phyloP scores from a whole-genome alignment of 768 basidiomycete genomes.

The Dictyophora rubrovolvata region DNA sequence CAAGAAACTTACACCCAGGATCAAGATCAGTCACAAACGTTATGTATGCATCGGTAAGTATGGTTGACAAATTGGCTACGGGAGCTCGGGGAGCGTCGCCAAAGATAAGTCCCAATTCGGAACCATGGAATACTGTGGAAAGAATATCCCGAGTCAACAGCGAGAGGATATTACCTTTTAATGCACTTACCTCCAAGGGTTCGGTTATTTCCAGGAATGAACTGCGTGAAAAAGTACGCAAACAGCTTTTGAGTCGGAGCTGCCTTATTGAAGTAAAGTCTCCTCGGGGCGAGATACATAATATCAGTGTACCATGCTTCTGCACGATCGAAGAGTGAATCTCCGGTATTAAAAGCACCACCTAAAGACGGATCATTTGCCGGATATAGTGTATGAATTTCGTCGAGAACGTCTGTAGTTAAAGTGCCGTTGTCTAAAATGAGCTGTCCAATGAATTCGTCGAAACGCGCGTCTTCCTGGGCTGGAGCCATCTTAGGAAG shows the following conservation, averaged over 20 bases:
- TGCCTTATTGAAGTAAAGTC: slow-evolving; percentile 41
- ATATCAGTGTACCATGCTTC: slow-evolving; percentile 49
- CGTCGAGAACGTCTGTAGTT: slow-evolving; percentile 29
- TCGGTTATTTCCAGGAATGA: slow-evolving; percentile 43
- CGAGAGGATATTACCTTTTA: neutral
- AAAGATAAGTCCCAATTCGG: slow-evolving; percentile 39
- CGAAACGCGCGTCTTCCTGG: slow-evolving; percentile 35
- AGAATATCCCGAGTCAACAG: neutral
- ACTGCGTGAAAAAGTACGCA: slow-evolving; percentile 46
- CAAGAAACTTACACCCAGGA: slow-evolving; percentile 38
- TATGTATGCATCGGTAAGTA: slow-evolving; percentile 43
- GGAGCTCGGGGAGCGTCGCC: slow-evolving; percentile 32
- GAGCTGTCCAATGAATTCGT: slow-evolving; percentile 35
- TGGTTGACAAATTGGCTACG: slow-evolving; percentile 37
- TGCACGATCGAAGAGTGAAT: slow-evolving; percentile 47
- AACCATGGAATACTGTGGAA: slow-evolving; percentile 35
- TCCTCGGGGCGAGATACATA: slow-evolving; percentile 43
- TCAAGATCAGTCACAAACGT: slow-evolving; percentile 46
- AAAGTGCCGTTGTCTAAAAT: slow-evolving; percentile 45
- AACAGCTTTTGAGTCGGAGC: slow-evolving; percentile 37
- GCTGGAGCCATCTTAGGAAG: slow-evolving; percentile 14
- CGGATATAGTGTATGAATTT: slow-evolving; percentile 33
- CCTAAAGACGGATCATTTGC: slow-evolving; percentile 38
- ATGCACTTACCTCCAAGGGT: slow-evolving; percentile 34
- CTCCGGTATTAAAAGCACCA: slow-evolving; percentile 47